phyloP scores from a whole-genome alignment of 345 rosid species.

The Brassica carinata region DNA sequence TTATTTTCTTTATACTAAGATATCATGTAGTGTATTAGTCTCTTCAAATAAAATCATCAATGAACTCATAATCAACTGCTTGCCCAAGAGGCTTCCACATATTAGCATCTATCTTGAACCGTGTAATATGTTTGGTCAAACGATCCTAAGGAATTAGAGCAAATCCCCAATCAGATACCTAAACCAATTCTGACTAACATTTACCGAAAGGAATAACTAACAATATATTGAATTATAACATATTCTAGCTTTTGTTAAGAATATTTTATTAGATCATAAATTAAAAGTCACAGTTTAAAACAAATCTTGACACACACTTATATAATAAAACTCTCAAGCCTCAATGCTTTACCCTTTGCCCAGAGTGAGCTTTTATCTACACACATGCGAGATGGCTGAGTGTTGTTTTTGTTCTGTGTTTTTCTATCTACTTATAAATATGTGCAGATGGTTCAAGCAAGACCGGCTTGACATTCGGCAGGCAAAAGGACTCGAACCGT shows the following conservation, averaged over 20 bases:
- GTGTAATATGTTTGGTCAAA: neutral
- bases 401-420: slow-evolving; percentile 3
- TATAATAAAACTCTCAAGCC: slow-evolving; percentile 24
- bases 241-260: neutral
- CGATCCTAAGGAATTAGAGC: neutral
- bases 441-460: slow-evolving; percentile 37
- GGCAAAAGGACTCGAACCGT: slow-evolving; percentile 75
- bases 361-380: slow-evolving; percentile 26
- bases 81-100: neutral
- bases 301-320: slow-evolving; percentile 3
- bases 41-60: too few species aligned
- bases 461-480: slow-evolving; percentile 51
- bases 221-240: neutral
- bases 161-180: neutral
- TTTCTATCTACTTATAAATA: slow-evolving; percentile 22
- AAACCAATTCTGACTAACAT: neutral
- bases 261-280: neutral
- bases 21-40: too few species aligned
- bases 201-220: neutral
- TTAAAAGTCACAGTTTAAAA: neutral
- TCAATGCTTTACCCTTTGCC: neutral
- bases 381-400: neutral
- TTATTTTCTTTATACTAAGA: too few species aligned
- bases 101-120: neutral
- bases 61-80: too few species aligned